Base-by-base conservation (phyloP, 164 flowering plant species). In the Dillenia turbinata region DNA sequence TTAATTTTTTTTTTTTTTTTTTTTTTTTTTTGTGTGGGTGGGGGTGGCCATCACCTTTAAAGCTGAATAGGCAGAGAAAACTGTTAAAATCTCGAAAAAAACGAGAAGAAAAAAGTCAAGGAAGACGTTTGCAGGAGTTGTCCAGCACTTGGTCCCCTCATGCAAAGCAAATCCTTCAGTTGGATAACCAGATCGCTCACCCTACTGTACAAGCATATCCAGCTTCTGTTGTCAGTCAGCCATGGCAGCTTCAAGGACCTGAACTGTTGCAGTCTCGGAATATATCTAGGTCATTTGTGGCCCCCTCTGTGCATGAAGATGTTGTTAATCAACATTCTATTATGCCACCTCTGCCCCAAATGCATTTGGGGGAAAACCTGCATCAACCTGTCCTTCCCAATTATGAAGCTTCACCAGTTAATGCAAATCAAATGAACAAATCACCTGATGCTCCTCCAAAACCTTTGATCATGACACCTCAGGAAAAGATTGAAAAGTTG, bases 401-500 rank as follows among this genome's bases (percentile, higher is more conserved):
- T 47, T 72, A 68, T 73, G 77, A 79, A 56, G 66, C 58, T 69
- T 68, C 79, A 54, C 77, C 73, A 9, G 67, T 19, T 22, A 9
- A 70, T 57, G 71, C 50, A 19, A 61, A 63, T 56, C 57, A 60
- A 49, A 17, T 49, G 40, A 68, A 72, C 63, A 77, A 70, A 47
- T 47, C 69, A 40, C 56, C 64, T 8, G 75, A 76, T 50, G 49
- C 75, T 55, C 53, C 71, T 13, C 58, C 62, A 45, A 78, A 71
- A 52, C 65, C 82, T 62, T 57, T 54, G 59, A 59, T 76, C 46
- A 87, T 92, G 98, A 87, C 98, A 47, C 98, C 96, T 50, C 88
- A 75, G 62, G 98, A 88, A 66, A 92, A 92, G 72, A 84, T 89
- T 67, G 96, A 92, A 69, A 92, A 92, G 50, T 62, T 92, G 51